Conservation (phyloP, 495 filamentous ascomycete species). For the Aspergillus nanangensis region DNA sequence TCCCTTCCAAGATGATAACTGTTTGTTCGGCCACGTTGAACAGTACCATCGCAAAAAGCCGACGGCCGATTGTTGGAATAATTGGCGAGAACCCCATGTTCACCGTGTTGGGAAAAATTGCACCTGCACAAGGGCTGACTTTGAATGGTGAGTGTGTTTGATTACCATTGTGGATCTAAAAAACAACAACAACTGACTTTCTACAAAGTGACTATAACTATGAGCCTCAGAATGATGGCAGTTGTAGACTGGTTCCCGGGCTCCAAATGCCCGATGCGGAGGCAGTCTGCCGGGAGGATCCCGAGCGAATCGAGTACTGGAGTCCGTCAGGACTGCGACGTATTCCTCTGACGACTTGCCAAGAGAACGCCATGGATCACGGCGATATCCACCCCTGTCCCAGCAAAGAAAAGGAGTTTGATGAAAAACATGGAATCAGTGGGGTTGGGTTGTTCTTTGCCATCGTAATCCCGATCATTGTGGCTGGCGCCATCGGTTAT, state of each 20-base stretch:
- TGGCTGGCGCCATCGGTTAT: conserved; percentile 71
- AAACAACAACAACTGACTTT: neutral
- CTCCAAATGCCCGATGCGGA: conserved; percentile 61
- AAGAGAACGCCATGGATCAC: conserved; percentile 65
- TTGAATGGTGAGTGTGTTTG: conserved; percentile 72
- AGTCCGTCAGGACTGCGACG: conserved; percentile 85
- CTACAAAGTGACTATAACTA: conserved; percentile 84
- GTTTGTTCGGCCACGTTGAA: conserved; percentile 87
- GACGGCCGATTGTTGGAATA: conserved; percentile 72
- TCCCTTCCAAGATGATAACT: conserved; percentile 67
- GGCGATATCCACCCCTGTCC: conserved; percentile 57
- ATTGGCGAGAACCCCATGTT: conserved; percentile 63
- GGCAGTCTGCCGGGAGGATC: conserved; percentile 61
- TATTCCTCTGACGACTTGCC: conserved; percentile 82
- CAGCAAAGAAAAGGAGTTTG: conserved; percentile 71
- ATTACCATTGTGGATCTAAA: neutral
- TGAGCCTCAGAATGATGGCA: conserved; percentile 66
- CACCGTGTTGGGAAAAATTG: conserved; percentile 65
- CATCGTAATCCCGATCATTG: conserved; percentile 64
- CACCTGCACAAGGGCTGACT: conserved; percentile 77
- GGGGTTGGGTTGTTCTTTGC: conserved; percentile 83
- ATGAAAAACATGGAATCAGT: conserved; percentile 64
- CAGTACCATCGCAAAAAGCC: conserved; percentile 87
- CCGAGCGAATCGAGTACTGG: conserved; percentile 66
- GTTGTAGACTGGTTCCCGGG: conserved; percentile 70